Evolutionary conservation across 345 rosid genomes (phyloP).

Genomic region (Gossypium raimondii): DNA sequence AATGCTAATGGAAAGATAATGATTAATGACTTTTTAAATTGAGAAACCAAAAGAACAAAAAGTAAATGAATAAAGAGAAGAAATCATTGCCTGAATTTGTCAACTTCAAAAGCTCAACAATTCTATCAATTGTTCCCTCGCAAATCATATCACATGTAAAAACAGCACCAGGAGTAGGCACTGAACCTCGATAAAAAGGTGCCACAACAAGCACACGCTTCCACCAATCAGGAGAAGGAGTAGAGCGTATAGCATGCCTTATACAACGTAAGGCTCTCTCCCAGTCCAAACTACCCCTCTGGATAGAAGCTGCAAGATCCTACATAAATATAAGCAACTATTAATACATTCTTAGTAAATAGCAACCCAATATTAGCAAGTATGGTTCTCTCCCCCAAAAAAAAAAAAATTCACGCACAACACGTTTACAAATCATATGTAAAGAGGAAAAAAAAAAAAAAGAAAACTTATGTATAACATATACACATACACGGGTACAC

Average conservation of each 20-base stretch:
- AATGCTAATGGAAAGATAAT: background rate
- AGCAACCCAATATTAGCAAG: background rate
- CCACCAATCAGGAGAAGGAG: conserved; percentile 99
- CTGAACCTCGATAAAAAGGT: conserved; percentile 68
- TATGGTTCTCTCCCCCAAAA: background rate
- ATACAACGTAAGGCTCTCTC: conserved; percentile 97
- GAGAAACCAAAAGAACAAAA: background rate
- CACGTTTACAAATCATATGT: background rate
- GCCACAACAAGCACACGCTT: conserved; percentile 95
- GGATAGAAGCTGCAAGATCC: conserved; percentile 91
- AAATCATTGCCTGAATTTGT: conserved; percentile 79
- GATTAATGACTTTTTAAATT: background rate
- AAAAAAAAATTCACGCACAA: too few relatives aligned
- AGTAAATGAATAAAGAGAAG: conserved; percentile 7
- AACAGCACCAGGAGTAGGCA: conserved; percentile 92
- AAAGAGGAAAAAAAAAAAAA: background rate
- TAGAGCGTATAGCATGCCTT: conserved; percentile 88
- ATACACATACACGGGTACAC: background rate
- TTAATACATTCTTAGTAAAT: background rate
- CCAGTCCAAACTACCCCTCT: conserved; percentile 96
- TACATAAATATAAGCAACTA: conserved; percentile 26
- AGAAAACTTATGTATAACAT: background rate
- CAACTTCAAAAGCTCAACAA: conserved; percentile 83
- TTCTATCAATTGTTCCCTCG: conserved; percentile 88
- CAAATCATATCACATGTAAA: conserved; percentile 89